Evolutionary conservation across 1,284 basidiomycete species (phyloP).

Genomic region (Heterobasidion occidentale): DNA sequence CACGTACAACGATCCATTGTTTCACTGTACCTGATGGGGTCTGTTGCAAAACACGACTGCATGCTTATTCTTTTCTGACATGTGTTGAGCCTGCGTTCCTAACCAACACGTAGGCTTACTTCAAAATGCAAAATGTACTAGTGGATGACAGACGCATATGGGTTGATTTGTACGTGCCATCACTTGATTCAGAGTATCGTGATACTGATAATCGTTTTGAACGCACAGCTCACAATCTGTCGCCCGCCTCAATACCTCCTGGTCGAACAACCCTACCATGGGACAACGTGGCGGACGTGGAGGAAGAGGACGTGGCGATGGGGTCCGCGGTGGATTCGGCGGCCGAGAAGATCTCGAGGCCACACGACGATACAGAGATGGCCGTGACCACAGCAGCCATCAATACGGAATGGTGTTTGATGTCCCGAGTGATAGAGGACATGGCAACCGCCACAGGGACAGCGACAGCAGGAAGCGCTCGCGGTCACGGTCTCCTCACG

Average conservation of each 20-base stretch:
- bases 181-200: background rate
- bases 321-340: constrained; percentile 40
- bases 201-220: constrained; percentile 10
- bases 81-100: background rate
- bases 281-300: constrained; percentile 34
- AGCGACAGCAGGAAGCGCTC: constrained; percentile 7
- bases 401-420: constrained; percentile 76
- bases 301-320: constrained; percentile 20
- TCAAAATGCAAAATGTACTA: constrained; percentile 99
- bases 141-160: constrained; percentile 99
- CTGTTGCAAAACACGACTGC: background rate
- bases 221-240: constrained; percentile 81
- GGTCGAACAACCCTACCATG: constrained; percentile 67
- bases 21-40: too few species aligned
- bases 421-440: constrained; percentile 24
- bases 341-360: constrained; percentile 68
- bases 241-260: constrained; percentile 57
- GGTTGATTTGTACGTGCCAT: constrained; percentile 81
- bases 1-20: too few species aligned
- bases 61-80: background rate
- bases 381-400: constrained; percentile 22
- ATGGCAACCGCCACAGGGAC: constrained; percentile 12
- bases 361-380: constrained; percentile 57
- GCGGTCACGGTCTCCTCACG: background rate
- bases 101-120: constrained; percentile 68